These are phyloP conservation scores for Sclerotinia minor DNA, from an alignment of 2,329 filamentous ascomycete genomes.

Conservation along the genomic window DNA sequence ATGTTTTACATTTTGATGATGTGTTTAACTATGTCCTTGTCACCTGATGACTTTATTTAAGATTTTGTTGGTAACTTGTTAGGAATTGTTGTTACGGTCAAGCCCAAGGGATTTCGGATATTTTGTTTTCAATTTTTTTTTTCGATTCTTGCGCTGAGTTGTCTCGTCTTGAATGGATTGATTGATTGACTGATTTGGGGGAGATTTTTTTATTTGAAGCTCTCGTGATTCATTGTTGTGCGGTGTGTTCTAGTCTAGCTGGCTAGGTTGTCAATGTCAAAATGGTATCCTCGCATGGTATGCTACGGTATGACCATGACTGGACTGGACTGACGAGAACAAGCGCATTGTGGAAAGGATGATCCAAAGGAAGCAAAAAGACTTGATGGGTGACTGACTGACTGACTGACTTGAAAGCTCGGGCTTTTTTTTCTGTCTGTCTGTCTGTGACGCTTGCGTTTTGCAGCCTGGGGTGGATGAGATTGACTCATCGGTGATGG, in stretches of 20 bases:
- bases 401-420: background rate
- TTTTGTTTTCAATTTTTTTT: no score
- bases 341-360: background rate
- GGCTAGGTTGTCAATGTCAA: background rate
- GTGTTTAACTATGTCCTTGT: background rate
- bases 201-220: background rate
- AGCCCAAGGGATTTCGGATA: background rate
- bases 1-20: conserved; percentile 24
- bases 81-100: conserved; percentile 2
- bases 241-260: background rate
- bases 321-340: background rate
- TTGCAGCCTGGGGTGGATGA: conserved; percentile 13
- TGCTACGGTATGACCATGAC: background rate
- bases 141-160: background rate
- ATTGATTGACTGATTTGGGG: no score
- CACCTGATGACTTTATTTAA: conserved; percentile 1
- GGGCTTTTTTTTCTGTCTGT: conserved; percentile 5
- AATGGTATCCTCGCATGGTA: background rate
- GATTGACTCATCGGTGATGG: conserved; percentile 13
- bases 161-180: conserved; percentile 4
- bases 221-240: background rate
- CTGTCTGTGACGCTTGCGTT: background rate
- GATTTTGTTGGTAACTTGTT: background rate
- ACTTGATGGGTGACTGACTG: background rate
- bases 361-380: background rate